Percentiles rank a stretch among this genome's conserved stretches.
These are phyloP conservation scores for Amoeboaphelidium occidentale DNA, from an alignment of 371 early-diverging fungal genomes.

Conservation along the genomic window DNA sequence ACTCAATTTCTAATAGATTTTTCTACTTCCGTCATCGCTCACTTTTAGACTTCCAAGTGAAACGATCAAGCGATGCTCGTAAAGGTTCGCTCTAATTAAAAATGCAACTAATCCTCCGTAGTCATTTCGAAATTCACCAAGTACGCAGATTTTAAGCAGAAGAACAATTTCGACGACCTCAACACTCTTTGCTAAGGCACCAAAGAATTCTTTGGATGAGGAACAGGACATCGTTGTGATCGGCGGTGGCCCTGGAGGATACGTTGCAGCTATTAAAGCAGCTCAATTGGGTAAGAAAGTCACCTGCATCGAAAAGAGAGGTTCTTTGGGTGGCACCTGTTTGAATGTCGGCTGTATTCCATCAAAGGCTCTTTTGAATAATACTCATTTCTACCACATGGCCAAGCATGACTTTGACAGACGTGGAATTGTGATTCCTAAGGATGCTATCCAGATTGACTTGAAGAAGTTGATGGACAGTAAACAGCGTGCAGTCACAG, in stretches of 20 bases:
- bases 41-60: too few relatives aligned
- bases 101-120: too few relatives aligned
- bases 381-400: slow-evolving; percentile 86
- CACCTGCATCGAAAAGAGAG: slow-evolving; percentile 90
- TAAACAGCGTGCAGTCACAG: slow-evolving; percentile 65
- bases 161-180: too few relatives aligned
- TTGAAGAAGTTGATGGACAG: slow-evolving; percentile 66
- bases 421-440: slow-evolving; percentile 71
- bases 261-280: slow-evolving; percentile 95
- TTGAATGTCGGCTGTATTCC: slow-evolving; percentile 97
- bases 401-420: slow-evolving; percentile 68
- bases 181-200: too few relatives aligned
- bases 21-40: too few relatives aligned
- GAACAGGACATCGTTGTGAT: slow-evolving; percentile 26
- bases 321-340: slow-evolving; percentile 89
- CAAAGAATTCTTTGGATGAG: not conserved
- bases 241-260: slow-evolving; percentile 95
- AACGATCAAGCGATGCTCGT: too few relatives aligned
- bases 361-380: slow-evolving; percentile 91
- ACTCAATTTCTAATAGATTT: too few relatives aligned
- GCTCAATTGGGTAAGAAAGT: slow-evolving; percentile 91
- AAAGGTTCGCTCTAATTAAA: too few relatives aligned
- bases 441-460: slow-evolving; percentile 38
- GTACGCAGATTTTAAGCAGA: too few relatives aligned
- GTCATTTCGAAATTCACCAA: too few relatives aligned